These are phyloP conservation scores for Penicillium arizonense DNA, from an alignment of 495 filamentous ascomycete genomes.

Conservation along the genomic window DNA sequence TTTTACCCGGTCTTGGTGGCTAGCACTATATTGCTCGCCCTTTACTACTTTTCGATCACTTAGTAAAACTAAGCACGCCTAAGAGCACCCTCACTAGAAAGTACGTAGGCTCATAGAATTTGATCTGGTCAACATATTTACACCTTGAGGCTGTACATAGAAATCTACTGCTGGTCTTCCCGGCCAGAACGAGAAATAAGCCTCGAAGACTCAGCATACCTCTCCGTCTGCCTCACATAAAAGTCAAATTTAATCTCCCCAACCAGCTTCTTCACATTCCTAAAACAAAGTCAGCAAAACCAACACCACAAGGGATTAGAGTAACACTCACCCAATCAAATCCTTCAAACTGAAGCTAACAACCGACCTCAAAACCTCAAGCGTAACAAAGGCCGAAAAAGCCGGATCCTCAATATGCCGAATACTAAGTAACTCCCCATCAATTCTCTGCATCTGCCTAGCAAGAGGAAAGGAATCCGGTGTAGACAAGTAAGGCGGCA, in stretches of 20 bases:
- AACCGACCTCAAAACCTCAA: constrained; percentile 67
- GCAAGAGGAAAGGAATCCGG: constrained; percentile 57
- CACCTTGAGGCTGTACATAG: neutral
- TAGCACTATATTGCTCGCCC: too few relatives aligned
- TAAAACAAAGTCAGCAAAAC: constrained; percentile 11
- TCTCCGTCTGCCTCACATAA: constrained; percentile 20
- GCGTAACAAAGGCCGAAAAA: constrained; percentile 69
- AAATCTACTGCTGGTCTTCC: neutral
- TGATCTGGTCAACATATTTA: too few relatives aligned
- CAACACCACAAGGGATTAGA: neutral
- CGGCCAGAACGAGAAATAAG: constrained; percentile 10
- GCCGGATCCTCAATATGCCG: constrained; percentile 67
- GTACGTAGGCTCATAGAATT: too few relatives aligned
- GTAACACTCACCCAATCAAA: constrained; percentile 43
- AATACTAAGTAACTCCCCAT: constrained; percentile 57
- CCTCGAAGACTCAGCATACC: constrained; percentile 16
- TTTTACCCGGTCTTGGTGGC: too few relatives aligned
- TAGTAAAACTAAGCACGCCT: too few relatives aligned
- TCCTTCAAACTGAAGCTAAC: constrained; percentile 62
- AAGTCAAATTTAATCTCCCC: constrained; percentile 76
- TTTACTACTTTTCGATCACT: too few relatives aligned
- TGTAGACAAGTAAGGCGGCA: constrained; percentile 58
- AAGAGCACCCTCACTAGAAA: too few relatives aligned
- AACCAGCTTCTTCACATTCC: constrained; percentile 61
- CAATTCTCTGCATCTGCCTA: constrained; percentile 47